These are phyloP conservation scores for Ziziphus jujuba DNA, from an alignment of 306 rosid species.

Conservation along the genomic window DNA sequence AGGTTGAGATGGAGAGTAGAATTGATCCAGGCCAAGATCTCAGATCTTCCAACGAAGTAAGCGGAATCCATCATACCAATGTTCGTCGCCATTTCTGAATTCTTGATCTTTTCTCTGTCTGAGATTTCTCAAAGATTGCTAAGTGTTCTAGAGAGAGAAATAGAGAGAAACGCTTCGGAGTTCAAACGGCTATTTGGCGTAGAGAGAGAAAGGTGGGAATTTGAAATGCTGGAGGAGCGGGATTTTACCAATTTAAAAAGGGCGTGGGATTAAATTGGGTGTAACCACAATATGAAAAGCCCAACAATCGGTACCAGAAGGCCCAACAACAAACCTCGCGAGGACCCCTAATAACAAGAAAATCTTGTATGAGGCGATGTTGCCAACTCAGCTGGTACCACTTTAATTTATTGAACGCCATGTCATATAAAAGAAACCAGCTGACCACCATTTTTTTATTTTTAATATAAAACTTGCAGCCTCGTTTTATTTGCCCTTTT, in stretches of 20 bases:
- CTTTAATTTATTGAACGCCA: too few species aligned
- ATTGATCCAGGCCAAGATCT: constrained; percentile 90
- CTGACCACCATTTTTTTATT: too few species aligned
- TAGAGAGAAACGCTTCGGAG: not conserved
- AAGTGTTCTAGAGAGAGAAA: constrained; percentile 1
- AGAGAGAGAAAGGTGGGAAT: constrained; percentile 10
- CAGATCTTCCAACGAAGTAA: constrained; percentile 94
- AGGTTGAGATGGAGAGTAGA: constrained; percentile 86
- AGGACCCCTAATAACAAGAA: too few species aligned
- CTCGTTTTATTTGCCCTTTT: too few species aligned
- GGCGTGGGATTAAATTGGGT: not conserved
- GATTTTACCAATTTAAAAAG: constrained; percentile 41
- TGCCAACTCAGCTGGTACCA: too few species aligned
- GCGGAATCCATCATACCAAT: constrained; percentile 96
- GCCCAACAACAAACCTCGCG: too few species aligned
- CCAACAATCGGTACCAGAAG: too few species aligned
- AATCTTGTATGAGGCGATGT: too few species aligned
- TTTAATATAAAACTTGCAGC: too few species aligned
- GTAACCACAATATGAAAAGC: not conserved
- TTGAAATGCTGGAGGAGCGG: constrained; percentile 60
- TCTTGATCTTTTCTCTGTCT: not conserved
- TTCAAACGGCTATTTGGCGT: constrained; percentile 23
- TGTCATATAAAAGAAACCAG: too few species aligned
- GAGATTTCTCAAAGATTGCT: not conserved
- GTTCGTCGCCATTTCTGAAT: constrained; percentile 71